phyloP scores from a whole-genome alignment of 2,329 filamentous ascomycete species.

The Graphium sp. region DNA sequence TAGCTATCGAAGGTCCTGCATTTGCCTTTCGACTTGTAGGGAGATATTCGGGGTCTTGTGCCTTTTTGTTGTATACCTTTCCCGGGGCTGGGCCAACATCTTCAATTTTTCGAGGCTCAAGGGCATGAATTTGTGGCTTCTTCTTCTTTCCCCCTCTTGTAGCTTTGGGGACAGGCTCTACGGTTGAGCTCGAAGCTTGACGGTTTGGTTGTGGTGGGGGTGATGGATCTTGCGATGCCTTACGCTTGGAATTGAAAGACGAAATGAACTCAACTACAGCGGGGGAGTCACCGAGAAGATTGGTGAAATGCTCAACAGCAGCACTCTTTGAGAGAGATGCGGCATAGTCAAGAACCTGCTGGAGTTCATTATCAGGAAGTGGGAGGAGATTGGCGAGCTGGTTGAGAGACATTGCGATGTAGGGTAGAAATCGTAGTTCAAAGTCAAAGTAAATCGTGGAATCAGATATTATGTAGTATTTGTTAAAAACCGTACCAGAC shows the following conservation, averaged over 20 bases:
- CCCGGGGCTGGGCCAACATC: slow-evolving; percentile 48
- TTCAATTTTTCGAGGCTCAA: slow-evolving; percentile 43
- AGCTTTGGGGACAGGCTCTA: slow-evolving; percentile 29
- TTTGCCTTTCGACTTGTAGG: slow-evolving; percentile 13
- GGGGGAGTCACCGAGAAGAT: slow-evolving; percentile 74
- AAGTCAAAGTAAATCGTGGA: neutral
- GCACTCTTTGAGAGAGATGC: slow-evolving; percentile 58
- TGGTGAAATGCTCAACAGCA: slow-evolving; percentile 71
- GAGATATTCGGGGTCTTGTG: slow-evolving; percentile 58
- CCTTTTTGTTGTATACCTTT: slow-evolving; percentile 57
- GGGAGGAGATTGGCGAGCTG: slow-evolving; percentile 70
- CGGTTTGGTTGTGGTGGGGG: too few relatives aligned
- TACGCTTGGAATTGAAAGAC: slow-evolving; percentile 56
- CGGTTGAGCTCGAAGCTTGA: too few relatives aligned
- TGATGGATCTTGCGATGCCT: slow-evolving; percentile 13
- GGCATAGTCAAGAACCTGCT: slow-evolving; percentile 72
- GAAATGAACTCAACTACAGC: slow-evolving; percentile 62
- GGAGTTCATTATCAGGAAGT: slow-evolving; percentile 68
- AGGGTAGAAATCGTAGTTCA: neutral
- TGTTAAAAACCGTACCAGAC: too few relatives aligned
- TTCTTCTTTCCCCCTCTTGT: slow-evolving; percentile 34
- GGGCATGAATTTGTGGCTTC: slow-evolving; percentile 45
- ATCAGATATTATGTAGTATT: too few relatives aligned
- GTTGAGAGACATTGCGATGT: slow-evolving; percentile 30
- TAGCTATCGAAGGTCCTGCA: neutral